These are phyloP conservation scores for Podochytrium sp. DNA, from an alignment of 192 early-diverging fungal genomes.

Conservation along the genomic window DNA sequence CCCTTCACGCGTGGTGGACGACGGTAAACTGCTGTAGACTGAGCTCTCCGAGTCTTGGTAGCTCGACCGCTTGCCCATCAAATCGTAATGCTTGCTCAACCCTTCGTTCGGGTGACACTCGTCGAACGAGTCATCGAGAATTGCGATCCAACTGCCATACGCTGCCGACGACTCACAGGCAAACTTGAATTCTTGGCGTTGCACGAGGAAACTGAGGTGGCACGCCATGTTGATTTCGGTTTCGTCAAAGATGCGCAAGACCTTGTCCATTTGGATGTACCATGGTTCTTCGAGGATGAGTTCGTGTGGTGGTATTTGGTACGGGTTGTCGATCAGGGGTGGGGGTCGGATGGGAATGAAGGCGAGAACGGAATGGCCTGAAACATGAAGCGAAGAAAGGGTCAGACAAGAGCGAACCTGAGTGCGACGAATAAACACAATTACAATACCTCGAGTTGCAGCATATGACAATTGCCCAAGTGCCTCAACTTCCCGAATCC, in stretches of 20 bases:
- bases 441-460: slow-evolving; percentile 5
- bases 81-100: slow-evolving; percentile 8
- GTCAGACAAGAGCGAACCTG: neutral
- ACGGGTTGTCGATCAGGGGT: too few relatives aligned
- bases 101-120: slow-evolving; percentile 28
- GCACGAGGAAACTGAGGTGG: slow-evolving; percentile 14
- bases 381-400: neutral
- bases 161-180: neutral
- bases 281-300: slow-evolving; percentile 19
- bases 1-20: neutral
- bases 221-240: slow-evolving; percentile 12
- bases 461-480: slow-evolving; percentile 15
- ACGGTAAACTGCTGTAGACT: slow-evolving; percentile 8
- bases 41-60: neutral
- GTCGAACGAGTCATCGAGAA: slow-evolving; percentile 13
- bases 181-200: slow-evolving; percentile 22
- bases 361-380: slow-evolving; percentile 9
- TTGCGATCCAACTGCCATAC: slow-evolving; percentile 14
- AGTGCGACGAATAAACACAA: neutral
- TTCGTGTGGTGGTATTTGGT: too few relatives aligned
- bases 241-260: slow-evolving; percentile 23
- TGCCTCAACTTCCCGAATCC: neutral
- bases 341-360: slow-evolving; percentile 6
- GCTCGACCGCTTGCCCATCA: slow-evolving; percentile 8
- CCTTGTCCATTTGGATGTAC: slow-evolving; percentile 24